A percentile compares a stretch with the other conserved stretches of the same genome.
Conservation (phyloP, 2,329 filamentous ascomycete species). For the Fusarium vanettenii region DNA sequence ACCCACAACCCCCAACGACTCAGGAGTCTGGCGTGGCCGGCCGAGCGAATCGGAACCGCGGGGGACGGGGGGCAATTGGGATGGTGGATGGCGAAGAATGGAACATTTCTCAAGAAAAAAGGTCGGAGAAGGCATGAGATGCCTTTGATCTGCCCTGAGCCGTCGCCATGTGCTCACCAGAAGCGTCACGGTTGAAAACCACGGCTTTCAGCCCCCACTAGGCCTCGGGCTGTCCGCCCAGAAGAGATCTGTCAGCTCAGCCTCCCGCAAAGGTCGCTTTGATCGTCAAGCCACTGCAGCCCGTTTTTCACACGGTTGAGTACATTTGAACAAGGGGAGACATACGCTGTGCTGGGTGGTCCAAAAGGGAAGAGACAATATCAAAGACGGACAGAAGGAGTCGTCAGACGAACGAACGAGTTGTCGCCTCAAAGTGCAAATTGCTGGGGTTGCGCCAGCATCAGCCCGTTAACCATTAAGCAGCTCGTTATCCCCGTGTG, state of each 20-base stretch:
- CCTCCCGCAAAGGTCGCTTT: neutral
- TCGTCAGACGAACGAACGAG: constrained; percentile 5
- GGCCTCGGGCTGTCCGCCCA: constrained; percentile 24
- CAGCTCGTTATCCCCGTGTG: constrained; percentile 4
- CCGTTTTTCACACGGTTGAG: neutral
- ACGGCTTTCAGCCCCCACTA: neutral
- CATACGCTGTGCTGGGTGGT: neutral
- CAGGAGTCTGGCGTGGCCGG: constrained; percentile 26
- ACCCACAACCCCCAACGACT: constrained; percentile 30
- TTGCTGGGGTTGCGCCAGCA: constrained; percentile 27
- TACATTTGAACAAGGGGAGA: neutral
- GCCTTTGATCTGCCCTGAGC: neutral
- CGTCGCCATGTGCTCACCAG: constrained; percentile 9
- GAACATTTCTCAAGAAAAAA: constrained; percentile 18
- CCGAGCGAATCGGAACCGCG: constrained; percentile 31
- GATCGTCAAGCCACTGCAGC: neutral
- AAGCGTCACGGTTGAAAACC: neutral
- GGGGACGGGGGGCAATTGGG: neutral
- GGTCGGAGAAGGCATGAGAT: neutral
- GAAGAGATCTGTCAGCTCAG: constrained; percentile 8
- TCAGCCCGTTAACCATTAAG: neutral
- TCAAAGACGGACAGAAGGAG: constrained; percentile 12
- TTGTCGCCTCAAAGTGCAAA: constrained; percentile 15
- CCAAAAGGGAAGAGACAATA: constrained; percentile 8
- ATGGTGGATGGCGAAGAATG: constrained; percentile 27